These are phyloP conservation scores for Aegilops umbellulata DNA, from an alignment of 176 grass and related monocot genomes.

Conservation along the genomic window DNA sequence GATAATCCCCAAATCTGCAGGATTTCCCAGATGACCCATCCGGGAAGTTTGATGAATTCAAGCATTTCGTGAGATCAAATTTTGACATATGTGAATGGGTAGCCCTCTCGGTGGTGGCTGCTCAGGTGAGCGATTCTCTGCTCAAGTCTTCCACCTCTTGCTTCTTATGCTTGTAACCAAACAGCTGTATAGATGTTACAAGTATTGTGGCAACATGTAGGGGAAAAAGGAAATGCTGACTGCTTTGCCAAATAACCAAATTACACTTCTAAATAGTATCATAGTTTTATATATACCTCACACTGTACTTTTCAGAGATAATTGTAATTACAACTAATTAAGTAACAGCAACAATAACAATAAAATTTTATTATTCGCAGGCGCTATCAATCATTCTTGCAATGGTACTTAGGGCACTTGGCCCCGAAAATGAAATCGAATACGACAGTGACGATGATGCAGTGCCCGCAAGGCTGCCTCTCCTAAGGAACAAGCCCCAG, in stretches of 20 bases:
- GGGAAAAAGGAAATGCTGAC: too few relatives aligned
- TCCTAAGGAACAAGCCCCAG: constrained; percentile 67
- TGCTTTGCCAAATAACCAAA: too few relatives aligned
- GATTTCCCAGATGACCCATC: constrained; percentile 85
- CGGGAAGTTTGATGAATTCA: constrained; percentile 84
- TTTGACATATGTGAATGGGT: constrained; percentile 91
- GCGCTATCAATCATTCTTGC: constrained; percentile 65
- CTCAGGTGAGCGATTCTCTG: constrained; percentile 57
- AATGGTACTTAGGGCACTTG: constrained; percentile 69
- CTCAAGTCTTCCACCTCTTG: too few relatives aligned
- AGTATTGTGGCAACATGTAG: too few relatives aligned
- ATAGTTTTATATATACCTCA: too few relatives aligned
- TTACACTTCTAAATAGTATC: too few relatives aligned
- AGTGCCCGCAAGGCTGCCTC: constrained; percentile 69
- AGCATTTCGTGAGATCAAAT: constrained; percentile 71
- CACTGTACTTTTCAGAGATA: background rate
- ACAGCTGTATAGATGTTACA: too few relatives aligned
- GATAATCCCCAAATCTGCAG: constrained; percentile 38
- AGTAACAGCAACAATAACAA: too few relatives aligned
- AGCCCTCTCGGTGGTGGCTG: constrained; percentile 60
- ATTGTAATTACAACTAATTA: too few relatives aligned
- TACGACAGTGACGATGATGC: constrained; percentile 85
- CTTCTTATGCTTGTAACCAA: too few relatives aligned
- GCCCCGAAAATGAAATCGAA: constrained; percentile 60
- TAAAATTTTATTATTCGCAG: constrained; percentile 24